phyloP scores from a whole-genome alignment of 352 stramenopile species.

The Pythium scleroteichum region DNA sequence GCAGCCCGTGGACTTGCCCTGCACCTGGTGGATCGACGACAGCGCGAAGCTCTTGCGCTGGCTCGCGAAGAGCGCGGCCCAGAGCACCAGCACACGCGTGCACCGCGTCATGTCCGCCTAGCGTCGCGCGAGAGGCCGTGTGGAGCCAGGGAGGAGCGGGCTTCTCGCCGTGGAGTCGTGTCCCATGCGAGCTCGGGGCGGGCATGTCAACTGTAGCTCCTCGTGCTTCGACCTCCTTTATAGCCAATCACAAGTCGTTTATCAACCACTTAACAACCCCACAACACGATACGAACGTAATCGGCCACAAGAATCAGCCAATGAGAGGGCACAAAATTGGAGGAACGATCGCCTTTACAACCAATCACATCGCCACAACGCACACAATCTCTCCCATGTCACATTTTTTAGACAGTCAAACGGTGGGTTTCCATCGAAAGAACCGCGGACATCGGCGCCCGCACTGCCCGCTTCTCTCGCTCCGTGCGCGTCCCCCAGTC shows the following conservation, averaged over 20 bases:
- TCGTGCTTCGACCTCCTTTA: constrained; percentile 23
- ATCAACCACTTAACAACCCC: neutral
- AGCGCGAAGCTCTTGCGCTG: constrained; percentile 33
- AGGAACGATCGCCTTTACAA: neutral
- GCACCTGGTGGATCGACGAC: constrained; percentile 61
- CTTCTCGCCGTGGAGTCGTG: constrained; percentile 17
- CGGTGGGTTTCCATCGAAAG: constrained; percentile 13
- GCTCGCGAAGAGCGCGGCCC: constrained; percentile 27
- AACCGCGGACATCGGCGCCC: neutral
- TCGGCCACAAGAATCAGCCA: neutral
- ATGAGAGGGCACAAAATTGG: neutral
- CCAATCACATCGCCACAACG: constrained; percentile 19
- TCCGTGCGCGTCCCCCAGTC: neutral
- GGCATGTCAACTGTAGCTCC: constrained; percentile 23
- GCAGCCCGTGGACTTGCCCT: constrained; percentile 55
- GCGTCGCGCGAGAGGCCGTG: too few relatives aligned
- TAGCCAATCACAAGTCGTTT: constrained; percentile 17
- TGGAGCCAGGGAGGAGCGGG: neutral
- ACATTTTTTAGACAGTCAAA: constrained; percentile 12
- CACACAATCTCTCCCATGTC: constrained; percentile 13
- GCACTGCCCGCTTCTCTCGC: neutral
- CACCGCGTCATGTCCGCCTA: constrained; percentile 10
- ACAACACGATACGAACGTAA: constrained; percentile 6
- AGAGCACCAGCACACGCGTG: constrained; percentile 30
- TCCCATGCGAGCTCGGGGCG: constrained; percentile 13